Conservation (phyloP, 352 stramenopile genomes). For the Phytophthora fragariaefolia region DNA sequence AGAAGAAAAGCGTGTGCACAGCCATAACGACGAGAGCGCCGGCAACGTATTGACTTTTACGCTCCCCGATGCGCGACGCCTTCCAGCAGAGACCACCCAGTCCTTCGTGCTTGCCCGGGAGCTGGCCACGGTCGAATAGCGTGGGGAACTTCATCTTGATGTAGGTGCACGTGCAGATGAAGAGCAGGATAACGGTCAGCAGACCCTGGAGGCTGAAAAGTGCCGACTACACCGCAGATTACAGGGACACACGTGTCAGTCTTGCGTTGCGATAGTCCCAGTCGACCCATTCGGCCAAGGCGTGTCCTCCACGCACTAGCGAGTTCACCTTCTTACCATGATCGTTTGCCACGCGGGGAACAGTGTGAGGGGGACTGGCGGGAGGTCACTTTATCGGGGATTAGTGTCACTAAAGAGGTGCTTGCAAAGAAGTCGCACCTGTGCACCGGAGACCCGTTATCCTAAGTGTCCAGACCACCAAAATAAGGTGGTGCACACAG, state of each 20-base stretch:
- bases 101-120: constrained; percentile 87
- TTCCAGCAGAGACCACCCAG: constrained; percentile 93
- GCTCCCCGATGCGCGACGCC: constrained; percentile 91
- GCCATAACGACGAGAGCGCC: constrained; percentile 89
- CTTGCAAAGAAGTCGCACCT: constrained; percentile 23
- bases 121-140: constrained; percentile 93
- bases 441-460: constrained; percentile 7
- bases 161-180: constrained; percentile 98
- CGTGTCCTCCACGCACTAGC: not conserved
- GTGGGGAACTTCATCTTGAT: constrained; percentile 95
- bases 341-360: constrained; percentile 4
- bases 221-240: constrained; percentile 77
- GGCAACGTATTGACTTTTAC: constrained; percentile 91
- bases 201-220: constrained; percentile 98
- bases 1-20: constrained; percentile 93
- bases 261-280: not conserved
- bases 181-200: constrained; percentile 96
- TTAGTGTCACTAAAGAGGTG: no score
- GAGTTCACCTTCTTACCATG: constrained; percentile 32
- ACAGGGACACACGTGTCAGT: constrained; percentile 15
- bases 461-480: constrained; percentile 21
- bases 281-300: not conserved
- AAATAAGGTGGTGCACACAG: constrained; percentile 21
- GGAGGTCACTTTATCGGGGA: no score
- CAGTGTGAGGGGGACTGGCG: no score